A percentile compares a stretch with the other conserved stretches of the same genome.
Evolutionary conservation across 257 asterid species (phyloP).

Genomic region (Solanum chmielewskii): DNA sequence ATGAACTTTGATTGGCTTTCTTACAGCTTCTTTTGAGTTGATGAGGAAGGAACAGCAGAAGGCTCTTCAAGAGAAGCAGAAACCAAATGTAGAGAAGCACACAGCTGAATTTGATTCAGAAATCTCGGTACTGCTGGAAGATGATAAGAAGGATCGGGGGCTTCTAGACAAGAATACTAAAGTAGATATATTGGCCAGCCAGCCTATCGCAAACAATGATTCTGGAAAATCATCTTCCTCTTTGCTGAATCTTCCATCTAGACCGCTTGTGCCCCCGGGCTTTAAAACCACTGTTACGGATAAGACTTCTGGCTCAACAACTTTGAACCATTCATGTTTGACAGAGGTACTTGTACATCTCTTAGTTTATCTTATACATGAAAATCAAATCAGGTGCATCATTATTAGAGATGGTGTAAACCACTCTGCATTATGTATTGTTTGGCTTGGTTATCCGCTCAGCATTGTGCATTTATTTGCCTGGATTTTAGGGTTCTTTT

Average conservation of each 20-base stretch:
- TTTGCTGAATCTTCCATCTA: slow-evolving; percentile 44
- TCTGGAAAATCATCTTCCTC: slow-evolving; percentile 45
- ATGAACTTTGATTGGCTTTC: background rate
- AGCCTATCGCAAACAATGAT: slow-evolving; percentile 27
- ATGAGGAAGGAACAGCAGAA: slow-evolving; percentile 92
- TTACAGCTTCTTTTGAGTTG: slow-evolving; percentile 77
- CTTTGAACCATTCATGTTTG: slow-evolving; percentile 27
- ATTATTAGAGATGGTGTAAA: background rate
- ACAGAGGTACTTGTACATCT: slow-evolving; percentile 33
- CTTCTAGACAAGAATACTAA: slow-evolving; percentile 26
- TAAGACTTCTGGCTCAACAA: slow-evolving; percentile 50
- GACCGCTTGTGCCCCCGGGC: slow-evolving; percentile 92
- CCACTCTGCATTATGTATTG: background rate
- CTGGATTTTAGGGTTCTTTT: background rate
- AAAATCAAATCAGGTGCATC: background rate
- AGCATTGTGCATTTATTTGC: background rate
- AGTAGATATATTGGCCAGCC: slow-evolving; percentile 23
- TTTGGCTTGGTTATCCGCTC: background rate
- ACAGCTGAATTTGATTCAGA: slow-evolving; percentile 31
- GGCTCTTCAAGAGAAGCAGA: slow-evolving; percentile 80
- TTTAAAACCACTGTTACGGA: slow-evolving; percentile 43
- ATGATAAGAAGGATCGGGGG: slow-evolving; percentile 37
- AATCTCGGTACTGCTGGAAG: slow-evolving; percentile 24
- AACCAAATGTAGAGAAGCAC: slow-evolving; percentile 32
- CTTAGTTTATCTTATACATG: background rate